Evolutionary conservation across 495 filamentous ascomycete species (phyloP).

Genomic region (Penicillium steckii): DNA sequence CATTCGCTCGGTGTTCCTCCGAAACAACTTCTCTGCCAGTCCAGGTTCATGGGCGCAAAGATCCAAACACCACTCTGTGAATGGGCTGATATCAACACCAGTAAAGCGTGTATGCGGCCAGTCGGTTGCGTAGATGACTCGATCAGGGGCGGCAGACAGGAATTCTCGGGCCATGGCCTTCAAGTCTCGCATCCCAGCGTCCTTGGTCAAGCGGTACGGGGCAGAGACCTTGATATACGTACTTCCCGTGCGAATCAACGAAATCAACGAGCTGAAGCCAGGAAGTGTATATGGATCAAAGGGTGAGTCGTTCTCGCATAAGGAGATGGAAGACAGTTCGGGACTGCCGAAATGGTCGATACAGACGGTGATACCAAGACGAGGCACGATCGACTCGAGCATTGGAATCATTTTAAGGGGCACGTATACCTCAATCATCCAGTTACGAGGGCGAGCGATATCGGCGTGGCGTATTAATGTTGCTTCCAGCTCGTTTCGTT

Average conservation of each 20-base stretch:
- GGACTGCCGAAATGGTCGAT: conserved; percentile 54
- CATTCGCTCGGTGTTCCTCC: conserved; percentile 46
- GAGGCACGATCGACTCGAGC: conserved; percentile 41
- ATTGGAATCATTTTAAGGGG: conserved; percentile 40
- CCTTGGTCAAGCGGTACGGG: conserved; percentile 46
- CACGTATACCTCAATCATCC: conserved; percentile 51
- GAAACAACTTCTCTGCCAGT: conserved; percentile 43
- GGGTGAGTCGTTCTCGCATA: neutral
- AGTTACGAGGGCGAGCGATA: conserved; percentile 40
- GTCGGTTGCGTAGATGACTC: conserved; percentile 51
- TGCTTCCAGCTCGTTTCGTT: conserved; percentile 30
- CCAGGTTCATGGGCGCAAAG: conserved; percentile 37
- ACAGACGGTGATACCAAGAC: conserved; percentile 43
- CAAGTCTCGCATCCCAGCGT: conserved; percentile 33
- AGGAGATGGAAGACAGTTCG: conserved; percentile 21
- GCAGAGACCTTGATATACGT: conserved; percentile 53
- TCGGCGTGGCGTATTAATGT: conserved; percentile 43
- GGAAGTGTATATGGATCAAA: conserved; percentile 41
- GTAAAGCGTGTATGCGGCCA: conserved; percentile 54
- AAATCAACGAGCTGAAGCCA: conserved; percentile 43
- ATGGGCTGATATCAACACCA: conserved; percentile 42
- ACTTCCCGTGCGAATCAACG: conserved; percentile 34
- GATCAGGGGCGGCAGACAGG: conserved; percentile 31
- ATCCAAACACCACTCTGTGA: conserved; percentile 41
- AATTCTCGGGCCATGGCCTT: conserved; percentile 40